Percentiles rank a stretch among this genome's conserved stretches.
These are phyloP conservation scores for Coemansia sp. DNA, from an alignment of 192 early-diverging fungal species.

Conservation along the genomic window DNA sequence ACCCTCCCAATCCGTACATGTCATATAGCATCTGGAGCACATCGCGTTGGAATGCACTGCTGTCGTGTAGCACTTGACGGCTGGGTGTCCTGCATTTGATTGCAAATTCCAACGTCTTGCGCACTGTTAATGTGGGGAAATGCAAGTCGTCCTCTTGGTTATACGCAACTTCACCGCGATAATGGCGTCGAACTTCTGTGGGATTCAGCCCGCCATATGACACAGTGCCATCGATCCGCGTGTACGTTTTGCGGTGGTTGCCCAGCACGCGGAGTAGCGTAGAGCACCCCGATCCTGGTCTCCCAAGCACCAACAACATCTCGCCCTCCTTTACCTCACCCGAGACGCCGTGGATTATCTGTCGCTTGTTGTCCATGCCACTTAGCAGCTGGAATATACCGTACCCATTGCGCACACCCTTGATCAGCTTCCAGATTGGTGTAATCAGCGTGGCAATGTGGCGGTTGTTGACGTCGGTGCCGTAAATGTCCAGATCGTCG, in stretches of 20 bases:
- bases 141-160: conserved; percentile 68
- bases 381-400: conserved; percentile 23
- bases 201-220: conserved; percentile 66
- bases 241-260: conserved; percentile 61
- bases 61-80: conserved; percentile 66
- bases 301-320: conserved; percentile 65
- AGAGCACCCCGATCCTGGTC: conserved; percentile 68
- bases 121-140: conserved; percentile 74
- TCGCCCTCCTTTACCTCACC: conserved; percentile 75
- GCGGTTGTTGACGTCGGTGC: conserved; percentile 31
- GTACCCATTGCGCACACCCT: conserved; percentile 16
- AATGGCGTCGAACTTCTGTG: conserved; percentile 57
- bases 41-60: conserved; percentile 47
- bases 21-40: conserved; percentile 52
- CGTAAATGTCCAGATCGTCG: conserved; percentile 36
- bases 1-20: conserved; percentile 58
- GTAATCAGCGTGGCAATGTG: conserved; percentile 46
- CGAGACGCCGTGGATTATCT: conserved; percentile 59
- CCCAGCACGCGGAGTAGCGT: conserved; percentile 63
- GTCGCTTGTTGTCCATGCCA: conserved; percentile 5
- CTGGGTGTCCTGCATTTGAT: conserved; percentile 67
- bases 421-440: conserved; percentile 39
- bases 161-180: conserved; percentile 61
- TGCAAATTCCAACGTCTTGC: conserved; percentile 76
- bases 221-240: conserved; percentile 58